Conservation (phyloP, 371 early-diverging fungal species). For the Thermomucor indicae-seudaticae region DNA sequence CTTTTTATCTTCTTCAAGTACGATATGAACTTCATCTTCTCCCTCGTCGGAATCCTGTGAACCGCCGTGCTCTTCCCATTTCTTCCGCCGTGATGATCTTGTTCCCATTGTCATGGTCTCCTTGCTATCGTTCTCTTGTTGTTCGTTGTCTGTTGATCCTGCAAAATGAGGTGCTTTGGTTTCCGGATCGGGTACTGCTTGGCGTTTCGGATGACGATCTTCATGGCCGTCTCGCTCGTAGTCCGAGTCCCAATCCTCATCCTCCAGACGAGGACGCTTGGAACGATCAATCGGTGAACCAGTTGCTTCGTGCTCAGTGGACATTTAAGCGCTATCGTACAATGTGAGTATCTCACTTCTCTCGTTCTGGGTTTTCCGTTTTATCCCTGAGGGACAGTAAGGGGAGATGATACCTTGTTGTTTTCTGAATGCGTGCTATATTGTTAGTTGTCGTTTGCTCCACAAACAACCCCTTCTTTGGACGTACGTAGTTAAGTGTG, state of each 20-base stretch:
- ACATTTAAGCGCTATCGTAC: no score
- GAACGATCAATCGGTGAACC: constrained; percentile 42
- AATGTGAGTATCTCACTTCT: no score
- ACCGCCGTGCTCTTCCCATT: constrained; percentile 18
- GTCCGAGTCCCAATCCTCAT: constrained; percentile 36
- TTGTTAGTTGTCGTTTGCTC: no score
- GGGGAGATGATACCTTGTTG: no score
- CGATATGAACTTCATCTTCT: constrained; percentile 17
- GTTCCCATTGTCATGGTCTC: not conserved
- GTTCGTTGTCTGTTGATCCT: constrained; percentile 15
- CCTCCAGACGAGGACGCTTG: constrained; percentile 42
- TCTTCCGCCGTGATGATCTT: constrained; percentile 10
- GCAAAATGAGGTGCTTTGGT: constrained; percentile 48
- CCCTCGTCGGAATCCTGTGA: constrained; percentile 4
- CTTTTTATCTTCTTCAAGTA: constrained; percentile 6
- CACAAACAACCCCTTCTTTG: no score
- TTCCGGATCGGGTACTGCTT: constrained; percentile 46
- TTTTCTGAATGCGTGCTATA: no score
- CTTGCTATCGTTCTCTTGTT: constrained; percentile 4
- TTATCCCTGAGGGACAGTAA: no score
- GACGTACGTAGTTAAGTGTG: no score
- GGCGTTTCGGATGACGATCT: constrained; percentile 42
- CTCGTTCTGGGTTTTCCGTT: no score
- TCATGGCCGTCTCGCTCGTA: constrained; percentile 31
- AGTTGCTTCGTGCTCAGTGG: not conserved